phyloP scores from a whole-genome alignment of 345 rosid genomes.

The Diplotaxis tenuifolia region DNA sequence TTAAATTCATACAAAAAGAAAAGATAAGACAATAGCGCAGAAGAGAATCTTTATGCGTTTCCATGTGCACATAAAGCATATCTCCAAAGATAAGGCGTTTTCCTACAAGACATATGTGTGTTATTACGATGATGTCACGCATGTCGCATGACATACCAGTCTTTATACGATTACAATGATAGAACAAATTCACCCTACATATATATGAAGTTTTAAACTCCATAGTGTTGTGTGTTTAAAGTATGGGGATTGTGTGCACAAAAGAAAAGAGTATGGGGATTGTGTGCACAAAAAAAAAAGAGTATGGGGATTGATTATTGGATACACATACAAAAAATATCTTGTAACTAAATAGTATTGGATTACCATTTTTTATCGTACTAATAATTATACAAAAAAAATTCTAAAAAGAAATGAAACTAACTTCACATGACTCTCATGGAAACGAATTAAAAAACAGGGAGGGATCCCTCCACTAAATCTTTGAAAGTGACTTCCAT shows the following conservation, averaged over 20 bases:
- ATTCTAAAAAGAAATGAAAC: background rate
- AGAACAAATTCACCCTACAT: background rate
- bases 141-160: conserved; percentile 23
- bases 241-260: too few species aligned
- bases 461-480: background rate
- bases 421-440: conserved; percentile 11
- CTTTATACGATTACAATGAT: background rate
- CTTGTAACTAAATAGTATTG: background rate
- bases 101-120: background rate
- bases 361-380: background rate
- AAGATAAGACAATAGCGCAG: background rate
- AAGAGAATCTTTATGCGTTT: background rate
- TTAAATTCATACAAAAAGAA: background rate
- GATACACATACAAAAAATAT: background rate
- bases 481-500: conserved; percentile 15
- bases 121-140: background rate
- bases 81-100: background rate
- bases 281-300: too few species aligned
- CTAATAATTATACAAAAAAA: background rate
- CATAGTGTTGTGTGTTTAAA: background rate
- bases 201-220: background rate
- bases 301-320: too few species aligned
- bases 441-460: background rate
- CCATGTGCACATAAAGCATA: background rate
- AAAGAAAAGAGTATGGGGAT: too few species aligned